phyloP scores from a whole-genome alignment of 345 rosid species.

The Citrus trifoliata region DNA sequence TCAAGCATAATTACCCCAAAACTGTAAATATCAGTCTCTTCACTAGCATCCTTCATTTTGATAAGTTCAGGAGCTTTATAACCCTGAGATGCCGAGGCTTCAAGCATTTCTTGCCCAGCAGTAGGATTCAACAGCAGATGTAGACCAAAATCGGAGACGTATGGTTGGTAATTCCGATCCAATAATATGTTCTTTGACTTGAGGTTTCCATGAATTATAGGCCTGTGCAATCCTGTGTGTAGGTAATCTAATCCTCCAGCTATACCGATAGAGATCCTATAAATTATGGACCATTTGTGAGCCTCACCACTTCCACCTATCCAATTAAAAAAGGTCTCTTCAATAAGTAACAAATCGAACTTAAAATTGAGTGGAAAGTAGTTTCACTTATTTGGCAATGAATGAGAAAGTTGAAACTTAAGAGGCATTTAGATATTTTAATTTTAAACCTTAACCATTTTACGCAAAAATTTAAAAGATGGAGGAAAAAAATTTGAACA shows the following conservation, averaged over 20 bases:
- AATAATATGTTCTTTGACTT: conserved; percentile 75
- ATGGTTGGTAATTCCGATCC: conserved; percentile 50
- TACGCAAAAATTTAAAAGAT: background rate
- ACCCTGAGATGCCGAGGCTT: conserved; percentile 69
- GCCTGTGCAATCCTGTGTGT: conserved; percentile 58
- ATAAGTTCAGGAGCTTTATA: conserved; percentile 94
- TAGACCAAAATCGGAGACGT: conserved; percentile 65
- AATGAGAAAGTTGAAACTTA: background rate
- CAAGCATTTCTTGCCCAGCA: conserved; percentile 78
- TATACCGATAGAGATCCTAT: conserved; percentile 54
- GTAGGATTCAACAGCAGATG: conserved; percentile 61
- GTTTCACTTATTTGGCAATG: background rate
- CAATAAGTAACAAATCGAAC: background rate
- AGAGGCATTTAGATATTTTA: background rate
- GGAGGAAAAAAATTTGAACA: background rate
- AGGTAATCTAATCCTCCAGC: conserved; percentile 77
- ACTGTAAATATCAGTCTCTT: conserved; percentile 69
- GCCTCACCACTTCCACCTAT: conserved; percentile 60
- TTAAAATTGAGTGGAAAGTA: background rate
- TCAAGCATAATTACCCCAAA: conserved; percentile 82
- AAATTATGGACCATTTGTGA: conserved; percentile 53
- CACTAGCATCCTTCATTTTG: conserved; percentile 71
- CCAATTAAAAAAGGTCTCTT: conserved; percentile 9
- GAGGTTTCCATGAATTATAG: conserved; percentile 72
- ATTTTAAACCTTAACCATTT: background rate